Evolutionary conservation across 352 stramenopile species (phyloP), one percentile per base, ranked within the genome.

Genomic region (Aphanomyces astaci): DNA sequence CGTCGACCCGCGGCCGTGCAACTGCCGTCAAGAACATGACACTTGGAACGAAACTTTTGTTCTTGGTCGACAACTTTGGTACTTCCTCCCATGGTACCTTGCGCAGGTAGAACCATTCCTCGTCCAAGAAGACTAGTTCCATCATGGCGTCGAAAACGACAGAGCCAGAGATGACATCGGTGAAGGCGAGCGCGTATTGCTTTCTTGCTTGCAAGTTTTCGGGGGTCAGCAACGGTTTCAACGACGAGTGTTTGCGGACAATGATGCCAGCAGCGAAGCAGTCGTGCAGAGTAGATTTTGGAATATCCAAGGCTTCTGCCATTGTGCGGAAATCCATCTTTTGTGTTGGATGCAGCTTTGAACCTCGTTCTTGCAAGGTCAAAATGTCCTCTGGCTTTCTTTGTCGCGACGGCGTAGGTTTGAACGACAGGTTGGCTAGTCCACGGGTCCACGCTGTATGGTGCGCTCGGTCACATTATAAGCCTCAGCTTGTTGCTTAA

Each of bases 91-190:
- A 55, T 55, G 48, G 48, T 55, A 19, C 48, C n/a, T 55, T 55
- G 48, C 48, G 48, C 7, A 55, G 48, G 25, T 30, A 55, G 48
- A 55, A 55, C 48, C 48, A 55, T 55, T 55, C n/a, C 48, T 55
- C 48, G 48, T 30, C 48, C 7, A 55, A 19, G 25, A 55, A 55
- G n/a, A 55, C 25, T 5, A 7, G 48, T 7, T 55, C 48, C n/a
- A 55, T 7, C 48, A 30, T 55, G 7, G n/a, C 5, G 48, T 55
- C 48, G 25, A 55, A 55, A 11, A 22, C 11, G 48, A 55, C 7
- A 9, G 7, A 9, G 5, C 48, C 48, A 30, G 7, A 7, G 48
- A 11, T 30, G 5, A 55, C 7, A n/a, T 30, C 7, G n/a, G 19
- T n/a, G 48, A 55, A 30, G 7, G 48, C 7, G n/a, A n/a, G n/a